Percentiles rank a stretch among this genome's conserved stretches.
Conservation (phyloP, 176 grass and related monocot species). For the Oryza meridionalis region DNA sequence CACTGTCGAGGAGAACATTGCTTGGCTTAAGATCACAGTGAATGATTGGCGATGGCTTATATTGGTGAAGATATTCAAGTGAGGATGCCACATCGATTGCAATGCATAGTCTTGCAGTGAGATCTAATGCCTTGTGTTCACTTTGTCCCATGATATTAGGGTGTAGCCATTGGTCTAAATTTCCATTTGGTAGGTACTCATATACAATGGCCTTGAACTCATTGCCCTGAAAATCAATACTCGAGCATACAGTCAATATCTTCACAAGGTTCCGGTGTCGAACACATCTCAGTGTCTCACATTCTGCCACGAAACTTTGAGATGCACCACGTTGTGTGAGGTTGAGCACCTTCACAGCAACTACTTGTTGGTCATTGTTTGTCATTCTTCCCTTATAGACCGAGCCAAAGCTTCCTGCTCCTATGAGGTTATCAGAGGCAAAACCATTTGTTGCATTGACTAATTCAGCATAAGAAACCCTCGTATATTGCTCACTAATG, state of each 20-base stretch:
- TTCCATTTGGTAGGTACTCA: constrained; percentile 28
- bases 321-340: constrained; percentile 15
- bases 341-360: not conserved
- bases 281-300: constrained; percentile 1
- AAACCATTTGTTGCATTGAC: constrained; percentile 19
- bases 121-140: constrained; percentile 14
- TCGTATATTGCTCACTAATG: not conserved
- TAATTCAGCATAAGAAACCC: constrained; percentile 35
- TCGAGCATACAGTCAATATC: constrained; percentile 30
- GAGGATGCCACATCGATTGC: constrained; percentile 19
- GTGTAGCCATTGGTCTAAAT: constrained; percentile 30
- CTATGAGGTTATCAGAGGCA: not conserved
- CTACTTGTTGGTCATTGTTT: not conserved
- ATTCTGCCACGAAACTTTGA: constrained; percentile 14
- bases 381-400: not conserved
- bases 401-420: not conserved
- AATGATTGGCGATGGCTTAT: constrained; percentile 27
- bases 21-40: constrained; percentile 33
- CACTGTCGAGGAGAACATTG: constrained; percentile 23
- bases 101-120: not conserved
- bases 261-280: constrained; percentile 31
- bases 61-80: constrained; percentile 30
- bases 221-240: constrained; percentile 2
- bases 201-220: constrained; percentile 32
- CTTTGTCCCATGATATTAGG: not conserved